phyloP scores from a whole-genome alignment of 2,329 filamentous ascomycete species.

The Cladorrhinum sp. region DNA sequence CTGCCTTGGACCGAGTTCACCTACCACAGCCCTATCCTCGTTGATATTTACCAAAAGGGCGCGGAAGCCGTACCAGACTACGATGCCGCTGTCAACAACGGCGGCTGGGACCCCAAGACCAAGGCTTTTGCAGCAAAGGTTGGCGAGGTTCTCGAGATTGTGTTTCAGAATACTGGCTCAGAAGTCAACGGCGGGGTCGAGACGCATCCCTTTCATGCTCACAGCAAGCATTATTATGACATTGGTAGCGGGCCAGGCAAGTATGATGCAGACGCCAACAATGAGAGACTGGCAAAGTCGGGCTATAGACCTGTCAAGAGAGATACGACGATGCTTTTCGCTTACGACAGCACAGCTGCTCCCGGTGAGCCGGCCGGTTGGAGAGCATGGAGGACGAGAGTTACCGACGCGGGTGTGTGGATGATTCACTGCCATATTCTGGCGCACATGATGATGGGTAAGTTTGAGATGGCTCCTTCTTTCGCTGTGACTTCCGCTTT shows the following conservation, averaged over 20 bases:
- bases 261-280: slow-evolving; percentile 49
- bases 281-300: slow-evolving; percentile 37
- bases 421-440: slow-evolving; percentile 61
- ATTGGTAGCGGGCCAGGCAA: slow-evolving; percentile 51
- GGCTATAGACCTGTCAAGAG: slow-evolving; percentile 37
- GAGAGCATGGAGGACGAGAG: slow-evolving; percentile 56
- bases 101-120: slow-evolving; percentile 52
- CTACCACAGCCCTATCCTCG: slow-evolving; percentile 43
- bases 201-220: slow-evolving; percentile 53
- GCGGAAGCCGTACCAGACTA: slow-evolving; percentile 49
- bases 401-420: slow-evolving; percentile 55
- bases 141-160: slow-evolving; percentile 56
- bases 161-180: slow-evolving; percentile 34
- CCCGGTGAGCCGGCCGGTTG: slow-evolving; percentile 49
- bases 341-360: slow-evolving; percentile 44
- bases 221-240: slow-evolving; percentile 54
- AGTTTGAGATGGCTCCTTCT: slow-evolving; percentile 24
- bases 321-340: slow-evolving; percentile 54
- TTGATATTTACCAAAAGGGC: slow-evolving; percentile 50
- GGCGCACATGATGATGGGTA: slow-evolving; percentile 57
- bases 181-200: slow-evolving; percentile 42
- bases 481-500: neutral
- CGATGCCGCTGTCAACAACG: slow-evolving; percentile 45
- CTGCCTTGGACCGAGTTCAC: slow-evolving; percentile 43
- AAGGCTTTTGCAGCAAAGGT: slow-evolving; percentile 50